These are phyloP conservation scores for Rubus parviflorus DNA, from an alignment of 306 rosid genomes.

Conservation along the genomic window DNA sequence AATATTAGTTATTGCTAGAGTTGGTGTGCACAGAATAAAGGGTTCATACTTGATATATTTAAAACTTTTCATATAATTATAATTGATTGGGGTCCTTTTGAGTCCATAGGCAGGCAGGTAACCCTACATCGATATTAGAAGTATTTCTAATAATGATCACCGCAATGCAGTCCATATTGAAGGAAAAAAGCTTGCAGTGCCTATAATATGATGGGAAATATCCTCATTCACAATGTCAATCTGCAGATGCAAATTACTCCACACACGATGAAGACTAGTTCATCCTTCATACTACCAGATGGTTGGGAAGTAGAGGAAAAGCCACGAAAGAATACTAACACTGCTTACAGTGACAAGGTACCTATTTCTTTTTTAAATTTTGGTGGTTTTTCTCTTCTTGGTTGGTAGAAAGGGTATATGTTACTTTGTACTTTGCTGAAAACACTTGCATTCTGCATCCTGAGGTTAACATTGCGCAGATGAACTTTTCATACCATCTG, in stretches of 20 bases:
- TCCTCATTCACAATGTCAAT: conserved; percentile 14
- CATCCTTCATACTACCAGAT: conserved; percentile 36
- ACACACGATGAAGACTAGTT: neutral
- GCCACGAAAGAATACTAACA: conserved; percentile 17
- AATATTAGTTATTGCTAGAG: neutral
- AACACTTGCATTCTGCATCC: neutral
- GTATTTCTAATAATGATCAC: neutral
- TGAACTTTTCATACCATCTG: neutral
- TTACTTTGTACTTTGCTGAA: neutral
- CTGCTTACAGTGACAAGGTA: conserved; percentile 33
- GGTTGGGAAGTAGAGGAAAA: conserved; percentile 39
- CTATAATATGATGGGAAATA: neutral
- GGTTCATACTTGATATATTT: neutral
- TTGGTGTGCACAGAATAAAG: neutral
- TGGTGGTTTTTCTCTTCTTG: neutral
- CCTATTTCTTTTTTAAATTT: neutral
- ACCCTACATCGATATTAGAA: neutral
- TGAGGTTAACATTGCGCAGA: neutral
- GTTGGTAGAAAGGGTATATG: conserved; percentile 8
- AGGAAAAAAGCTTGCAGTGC: neutral
- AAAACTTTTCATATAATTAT: neutral
- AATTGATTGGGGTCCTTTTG: neutral
- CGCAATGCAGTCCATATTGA: neutral
- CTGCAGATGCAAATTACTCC: conserved; percentile 29
- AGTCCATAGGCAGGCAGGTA: conserved; percentile 3